Evolutionary conservation across 768 basidiomycete species (phyloP).

Genomic region (Collybiopsis confluens): DNA sequence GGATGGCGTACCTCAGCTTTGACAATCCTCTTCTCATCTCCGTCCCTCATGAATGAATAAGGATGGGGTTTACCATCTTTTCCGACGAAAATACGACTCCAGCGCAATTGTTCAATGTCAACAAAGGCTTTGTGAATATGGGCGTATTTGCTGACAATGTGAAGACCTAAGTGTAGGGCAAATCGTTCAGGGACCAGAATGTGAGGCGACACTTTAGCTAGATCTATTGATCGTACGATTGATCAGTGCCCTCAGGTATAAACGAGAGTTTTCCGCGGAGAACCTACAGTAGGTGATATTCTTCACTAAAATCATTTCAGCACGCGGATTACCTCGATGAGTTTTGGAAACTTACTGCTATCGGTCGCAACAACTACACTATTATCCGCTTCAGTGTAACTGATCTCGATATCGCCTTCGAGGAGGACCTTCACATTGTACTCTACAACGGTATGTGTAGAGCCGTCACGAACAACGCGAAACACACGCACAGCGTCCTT

Average conservation of each 20-base stretch:
- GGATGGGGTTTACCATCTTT: constrained; percentile 47
- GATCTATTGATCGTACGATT: constrained; percentile 35
- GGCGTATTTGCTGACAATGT: constrained; percentile 75
- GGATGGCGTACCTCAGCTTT: constrained; percentile 45
- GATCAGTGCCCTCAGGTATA: neutral
- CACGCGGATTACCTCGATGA: neutral
- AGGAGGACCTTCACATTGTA: constrained; percentile 78
- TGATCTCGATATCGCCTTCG: constrained; percentile 79
- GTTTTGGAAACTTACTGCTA: constrained; percentile 57
- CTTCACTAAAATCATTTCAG: constrained; percentile 41
- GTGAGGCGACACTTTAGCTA: constrained; percentile 88
- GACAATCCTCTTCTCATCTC: constrained; percentile 79
- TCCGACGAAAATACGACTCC: constrained; percentile 69
- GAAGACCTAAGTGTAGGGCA: constrained; percentile 80
- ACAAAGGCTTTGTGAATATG: constrained; percentile 72
- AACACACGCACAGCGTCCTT: constrained; percentile 88
- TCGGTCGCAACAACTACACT: constrained; percentile 87
- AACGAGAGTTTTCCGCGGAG: neutral
- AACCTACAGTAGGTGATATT: constrained; percentile 60
- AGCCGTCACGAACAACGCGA: constrained; percentile 70
- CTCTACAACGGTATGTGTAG: constrained; percentile 73
- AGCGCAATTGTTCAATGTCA: constrained; percentile 75
- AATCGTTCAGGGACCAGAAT: constrained; percentile 82
- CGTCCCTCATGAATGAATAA: constrained; percentile 85
- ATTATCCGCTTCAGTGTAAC: constrained; percentile 90